Conservation (phyloP, 2,329 filamentous ascomycete genomes). For the Mollisiaceae sp. region DNA sequence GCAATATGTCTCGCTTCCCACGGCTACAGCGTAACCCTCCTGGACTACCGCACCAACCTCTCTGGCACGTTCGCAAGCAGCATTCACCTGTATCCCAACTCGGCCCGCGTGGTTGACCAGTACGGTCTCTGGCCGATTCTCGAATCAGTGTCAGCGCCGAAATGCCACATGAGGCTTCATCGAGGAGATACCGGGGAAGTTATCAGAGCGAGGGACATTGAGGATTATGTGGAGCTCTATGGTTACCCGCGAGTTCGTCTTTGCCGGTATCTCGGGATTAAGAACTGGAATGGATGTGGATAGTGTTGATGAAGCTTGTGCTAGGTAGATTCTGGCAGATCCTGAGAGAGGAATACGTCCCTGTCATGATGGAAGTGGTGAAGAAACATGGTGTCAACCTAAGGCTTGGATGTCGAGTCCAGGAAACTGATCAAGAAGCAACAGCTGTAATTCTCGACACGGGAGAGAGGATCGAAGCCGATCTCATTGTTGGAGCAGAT, state of each 20-base stretch:
- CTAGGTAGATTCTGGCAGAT: constrained; percentile 1
- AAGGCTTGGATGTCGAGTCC: not conserved
- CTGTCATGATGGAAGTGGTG: not conserved
- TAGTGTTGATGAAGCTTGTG: not conserved
- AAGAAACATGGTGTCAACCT: not conserved
- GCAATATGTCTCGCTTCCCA: not conserved
- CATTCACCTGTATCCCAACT: not conserved
- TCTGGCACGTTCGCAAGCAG: not conserved
- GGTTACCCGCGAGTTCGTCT: not conserved
- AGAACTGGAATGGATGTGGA: not conserved
- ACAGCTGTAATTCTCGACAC: not conserved
- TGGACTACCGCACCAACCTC: not conserved
- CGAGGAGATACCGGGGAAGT: not conserved
- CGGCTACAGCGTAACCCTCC: not conserved
- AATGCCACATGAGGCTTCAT: not conserved
- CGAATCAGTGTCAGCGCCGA: not conserved
- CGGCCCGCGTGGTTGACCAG: not conserved
- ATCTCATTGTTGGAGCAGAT: not conserved
- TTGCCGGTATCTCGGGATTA: not conserved
- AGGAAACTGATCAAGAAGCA: not conserved
- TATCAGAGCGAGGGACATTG: not conserved
- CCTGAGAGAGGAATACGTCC: not conserved
- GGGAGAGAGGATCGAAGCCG: not conserved
- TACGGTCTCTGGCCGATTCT: not conserved
- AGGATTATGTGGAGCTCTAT: not conserved